These are phyloP conservation scores for Dactylellina cionopaga DNA, from an alignment of 2,329 filamentous ascomycete genomes.

Conservation along the genomic window DNA sequence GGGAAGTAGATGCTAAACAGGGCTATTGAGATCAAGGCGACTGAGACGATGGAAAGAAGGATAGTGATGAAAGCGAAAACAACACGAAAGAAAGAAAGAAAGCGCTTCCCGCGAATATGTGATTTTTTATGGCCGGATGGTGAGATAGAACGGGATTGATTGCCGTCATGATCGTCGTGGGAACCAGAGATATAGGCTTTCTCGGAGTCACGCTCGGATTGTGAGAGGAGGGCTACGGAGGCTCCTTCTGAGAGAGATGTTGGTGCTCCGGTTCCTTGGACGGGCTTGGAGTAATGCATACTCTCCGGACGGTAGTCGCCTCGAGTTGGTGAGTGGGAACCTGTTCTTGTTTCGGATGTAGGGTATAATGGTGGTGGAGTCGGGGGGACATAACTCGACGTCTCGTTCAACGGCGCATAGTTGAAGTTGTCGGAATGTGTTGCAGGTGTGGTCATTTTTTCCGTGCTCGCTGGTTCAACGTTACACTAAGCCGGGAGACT, in stretches of 20 bases:
- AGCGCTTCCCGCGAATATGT: slow-evolving; percentile 30
- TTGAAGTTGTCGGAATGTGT: slow-evolving; percentile 29
- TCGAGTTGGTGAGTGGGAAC: slow-evolving; percentile 2
- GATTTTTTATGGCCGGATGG: background rate
- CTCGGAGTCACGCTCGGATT: slow-evolving; percentile 27
- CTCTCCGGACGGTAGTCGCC: slow-evolving; percentile 20
- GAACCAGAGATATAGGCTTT: slow-evolving; percentile 6
- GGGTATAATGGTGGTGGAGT: slow-evolving; percentile 29
- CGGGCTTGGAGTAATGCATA: slow-evolving; percentile 31
- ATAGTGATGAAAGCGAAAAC: slow-evolving; percentile 14
- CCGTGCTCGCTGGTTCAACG: background rate
- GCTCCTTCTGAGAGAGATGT: background rate
- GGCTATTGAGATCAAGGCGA: slow-evolving; percentile 19
- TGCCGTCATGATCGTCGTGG: slow-evolving; percentile 1
- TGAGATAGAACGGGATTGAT: background rate
- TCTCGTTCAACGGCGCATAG: slow-evolving; percentile 13
- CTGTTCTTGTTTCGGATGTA: background rate
- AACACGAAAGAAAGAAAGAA: background rate
- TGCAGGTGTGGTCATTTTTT: slow-evolving; percentile 44
- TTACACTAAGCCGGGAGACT: slow-evolving; percentile 15
- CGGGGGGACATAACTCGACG: background rate
- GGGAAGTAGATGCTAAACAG: slow-evolving; percentile 25
- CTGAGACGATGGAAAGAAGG: background rate
- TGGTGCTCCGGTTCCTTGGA: background rate
- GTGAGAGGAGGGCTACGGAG: slow-evolving; percentile 19